Conservation (phyloP, 768 basidiomycete species). For the Solioccasus polychromus region DNA sequence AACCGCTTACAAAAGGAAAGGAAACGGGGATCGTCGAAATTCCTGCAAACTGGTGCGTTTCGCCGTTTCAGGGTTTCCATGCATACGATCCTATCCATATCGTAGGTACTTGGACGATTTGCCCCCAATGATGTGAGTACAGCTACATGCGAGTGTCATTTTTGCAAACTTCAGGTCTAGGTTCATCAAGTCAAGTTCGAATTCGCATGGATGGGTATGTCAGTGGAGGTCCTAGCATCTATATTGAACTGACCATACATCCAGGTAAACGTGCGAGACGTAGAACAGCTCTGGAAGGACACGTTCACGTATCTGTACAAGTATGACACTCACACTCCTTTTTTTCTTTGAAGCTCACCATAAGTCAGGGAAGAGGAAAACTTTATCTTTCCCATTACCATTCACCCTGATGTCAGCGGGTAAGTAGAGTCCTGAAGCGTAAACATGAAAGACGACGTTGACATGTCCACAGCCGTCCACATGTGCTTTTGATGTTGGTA, state of each 20-base stretch:
- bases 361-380: conserved; percentile 52
- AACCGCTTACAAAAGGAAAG: conserved; percentile 61
- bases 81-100: neutral
- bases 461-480: conserved; percentile 46
- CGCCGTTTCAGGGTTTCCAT: neutral
- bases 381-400: conserved; percentile 74
- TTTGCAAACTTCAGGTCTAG: conserved; percentile 28
- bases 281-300: conserved; percentile 76
- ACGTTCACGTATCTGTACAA: conserved; percentile 67
- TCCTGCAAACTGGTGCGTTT: conserved; percentile 63
- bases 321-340: conserved; percentile 26
- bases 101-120: conserved; percentile 67
- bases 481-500: conserved; percentile 73
- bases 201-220: conserved; percentile 70
- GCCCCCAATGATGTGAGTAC: conserved; percentile 64
- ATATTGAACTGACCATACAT: neutral
- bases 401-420: conserved; percentile 78
- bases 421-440: conserved; percentile 29
- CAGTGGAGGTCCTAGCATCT: neutral
- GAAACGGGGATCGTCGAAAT: conserved; percentile 62
- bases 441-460: neutral
- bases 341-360: neutral
- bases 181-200: conserved; percentile 66
- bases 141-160: neutral
- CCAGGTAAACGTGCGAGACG: conserved; percentile 60